Evolutionary conservation across 192 early-diverging fungal genomes (phyloP).

Genomic region (Backusella luteola): DNA sequence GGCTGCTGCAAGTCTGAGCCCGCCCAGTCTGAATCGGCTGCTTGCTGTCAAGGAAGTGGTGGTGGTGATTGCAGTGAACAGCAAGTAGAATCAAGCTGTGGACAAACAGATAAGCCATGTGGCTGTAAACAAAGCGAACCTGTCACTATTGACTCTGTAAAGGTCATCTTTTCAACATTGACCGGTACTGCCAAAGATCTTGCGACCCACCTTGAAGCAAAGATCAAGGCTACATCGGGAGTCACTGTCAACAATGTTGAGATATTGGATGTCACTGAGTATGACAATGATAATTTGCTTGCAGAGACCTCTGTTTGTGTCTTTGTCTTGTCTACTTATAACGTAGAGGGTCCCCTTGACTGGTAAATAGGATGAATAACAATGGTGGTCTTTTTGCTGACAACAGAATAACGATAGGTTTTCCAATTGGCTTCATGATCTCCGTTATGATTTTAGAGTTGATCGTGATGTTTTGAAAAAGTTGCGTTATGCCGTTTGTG

Average conservation of each 20-base stretch:
- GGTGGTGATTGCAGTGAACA: not conserved
- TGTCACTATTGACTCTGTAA: slow-evolving; percentile 38
- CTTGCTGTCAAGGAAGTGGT: not conserved
- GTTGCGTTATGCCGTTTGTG: slow-evolving; percentile 66
- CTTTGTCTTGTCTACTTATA: slow-evolving; percentile 66
- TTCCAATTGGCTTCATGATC: slow-evolving; percentile 59
- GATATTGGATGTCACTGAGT: slow-evolving; percentile 58
- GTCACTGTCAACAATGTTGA: slow-evolving; percentile 31
- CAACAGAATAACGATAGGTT: slow-evolving; percentile 34
- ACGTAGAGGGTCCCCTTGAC: slow-evolving; percentile 65
- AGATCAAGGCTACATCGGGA: slow-evolving; percentile 27
- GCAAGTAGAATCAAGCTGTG: not conserved
- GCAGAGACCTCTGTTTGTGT: slow-evolving; percentile 52
- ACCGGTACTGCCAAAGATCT: slow-evolving; percentile 56
- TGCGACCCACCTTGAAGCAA: slow-evolving; percentile 40
- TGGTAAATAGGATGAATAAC: slow-evolving; percentile 37
- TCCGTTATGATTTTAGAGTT: slow-evolving; percentile 61
- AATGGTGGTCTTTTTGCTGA: no score
- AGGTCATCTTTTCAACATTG: slow-evolving; percentile 56
- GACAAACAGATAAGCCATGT: not conserved
- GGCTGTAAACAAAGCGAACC: slow-evolving; percentile 10
- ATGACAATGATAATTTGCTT: slow-evolving; percentile 62
- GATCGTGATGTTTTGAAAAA: slow-evolving; percentile 48
- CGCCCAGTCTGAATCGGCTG: not conserved
- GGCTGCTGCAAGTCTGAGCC: slow-evolving; percentile 9